phyloP scores from a whole-genome alignment of 1,284 basidiomycete species.

The Tremellales sp. region DNA sequence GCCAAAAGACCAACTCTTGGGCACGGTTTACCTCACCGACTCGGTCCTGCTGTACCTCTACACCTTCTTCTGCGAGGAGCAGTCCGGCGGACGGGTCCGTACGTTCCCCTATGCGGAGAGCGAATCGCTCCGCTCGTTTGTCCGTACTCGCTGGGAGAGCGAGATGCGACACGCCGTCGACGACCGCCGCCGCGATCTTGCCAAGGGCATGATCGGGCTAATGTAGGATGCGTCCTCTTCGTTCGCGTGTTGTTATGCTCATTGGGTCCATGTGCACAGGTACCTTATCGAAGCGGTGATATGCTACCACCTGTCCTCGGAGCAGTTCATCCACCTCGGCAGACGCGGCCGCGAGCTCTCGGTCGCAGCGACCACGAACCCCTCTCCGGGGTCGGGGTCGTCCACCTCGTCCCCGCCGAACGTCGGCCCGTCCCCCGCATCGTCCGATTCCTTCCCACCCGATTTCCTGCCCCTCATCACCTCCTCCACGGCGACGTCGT shows the following conservation, averaged over 20 bases:
- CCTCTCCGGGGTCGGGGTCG: conserved; percentile 17
- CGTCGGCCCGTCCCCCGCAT: conserved; percentile 3
- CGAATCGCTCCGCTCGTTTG: conserved; percentile 30
- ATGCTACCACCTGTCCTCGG: conserved; percentile 29
- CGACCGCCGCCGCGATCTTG: conserved; percentile 23
- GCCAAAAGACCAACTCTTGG: conserved; percentile 35
- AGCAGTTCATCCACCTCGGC: conserved; percentile 29
- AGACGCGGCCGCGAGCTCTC: conserved; percentile 25
- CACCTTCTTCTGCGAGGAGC: conserved; percentile 53
- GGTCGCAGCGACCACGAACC: conserved; percentile 15
- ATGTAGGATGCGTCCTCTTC: conserved; percentile 25
- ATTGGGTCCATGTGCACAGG: conserved; percentile 15
- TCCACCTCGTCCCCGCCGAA: conserved; percentile 15
- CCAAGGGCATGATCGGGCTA: conserved; percentile 42
- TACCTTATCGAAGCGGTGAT: conserved; percentile 45
- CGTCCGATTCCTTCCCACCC: conserved; percentile 18
- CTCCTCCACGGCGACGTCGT: conserved; percentile 19
- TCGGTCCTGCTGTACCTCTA: conserved; percentile 52
- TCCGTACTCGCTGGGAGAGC: conserved; percentile 32
- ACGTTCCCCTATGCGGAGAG: conserved; percentile 29
- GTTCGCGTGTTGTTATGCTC: not conserved
- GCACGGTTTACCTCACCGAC: conserved; percentile 50
- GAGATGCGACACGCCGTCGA: conserved; percentile 20
- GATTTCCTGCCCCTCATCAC: conserved; percentile 37
- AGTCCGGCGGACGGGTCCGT: conserved; percentile 28